A percentile compares a stretch with the other conserved stretches of the same genome.
Conservation (phyloP, 2,329 filamentous ascomycete species). For the Colletotrichum eremochloae region DNA sequence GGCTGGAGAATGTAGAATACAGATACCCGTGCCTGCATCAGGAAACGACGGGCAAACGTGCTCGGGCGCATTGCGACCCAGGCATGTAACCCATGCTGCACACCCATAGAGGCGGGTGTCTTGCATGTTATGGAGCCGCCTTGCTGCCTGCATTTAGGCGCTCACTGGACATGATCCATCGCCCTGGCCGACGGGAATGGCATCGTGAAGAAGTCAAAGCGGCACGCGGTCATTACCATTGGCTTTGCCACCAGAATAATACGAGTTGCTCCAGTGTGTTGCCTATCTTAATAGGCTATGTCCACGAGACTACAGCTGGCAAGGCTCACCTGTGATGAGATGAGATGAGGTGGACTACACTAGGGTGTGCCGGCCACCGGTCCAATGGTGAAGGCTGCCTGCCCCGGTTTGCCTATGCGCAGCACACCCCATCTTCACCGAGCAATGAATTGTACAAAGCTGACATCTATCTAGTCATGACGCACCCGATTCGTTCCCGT, state of each 20-base stretch:
- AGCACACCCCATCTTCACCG: not conserved
- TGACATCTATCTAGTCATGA: not conserved
- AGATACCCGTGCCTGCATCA: not conserved
- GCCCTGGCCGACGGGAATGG: not conserved
- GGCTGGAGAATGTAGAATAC: not conserved
- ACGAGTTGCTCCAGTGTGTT: slow-evolving; percentile 1
- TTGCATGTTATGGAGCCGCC: not conserved
- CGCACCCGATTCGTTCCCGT: not conserved
- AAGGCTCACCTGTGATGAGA: not conserved
- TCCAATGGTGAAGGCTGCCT: not conserved
- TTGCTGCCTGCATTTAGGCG: slow-evolving; percentile 21
- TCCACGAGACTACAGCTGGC: not conserved
- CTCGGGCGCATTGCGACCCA: not conserved
- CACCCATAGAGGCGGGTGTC: slow-evolving; percentile 8
- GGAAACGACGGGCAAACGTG: not conserved
- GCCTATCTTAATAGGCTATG: slow-evolving; percentile 17
- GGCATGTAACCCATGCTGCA: not conserved
- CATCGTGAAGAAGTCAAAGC: not conserved
- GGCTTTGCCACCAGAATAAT: not conserved
- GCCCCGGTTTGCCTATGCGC: slow-evolving; percentile 10
- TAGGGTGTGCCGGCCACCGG: not conserved
- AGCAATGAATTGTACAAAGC: not conserved
- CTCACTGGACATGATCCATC: slow-evolving; percentile 8
- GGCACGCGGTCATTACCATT: not conserved
- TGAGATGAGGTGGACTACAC: not conserved